These are phyloP conservation scores for Suhomyces vadensis DNA, from an alignment of 805 yeast genomes.

Conservation along the genomic window DNA sequence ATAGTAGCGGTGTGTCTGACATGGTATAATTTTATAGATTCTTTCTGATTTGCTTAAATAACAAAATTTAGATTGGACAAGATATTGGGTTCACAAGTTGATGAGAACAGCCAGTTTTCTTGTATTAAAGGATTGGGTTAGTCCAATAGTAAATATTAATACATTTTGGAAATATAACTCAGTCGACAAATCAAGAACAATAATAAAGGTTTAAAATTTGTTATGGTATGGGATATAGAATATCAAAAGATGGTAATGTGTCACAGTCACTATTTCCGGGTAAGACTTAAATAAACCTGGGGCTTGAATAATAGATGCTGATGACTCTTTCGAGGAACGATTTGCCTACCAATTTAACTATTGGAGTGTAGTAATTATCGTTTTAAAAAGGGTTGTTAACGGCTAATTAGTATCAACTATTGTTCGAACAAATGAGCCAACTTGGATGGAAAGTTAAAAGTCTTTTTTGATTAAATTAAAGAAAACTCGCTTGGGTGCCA, in stretches of 20 bases:
- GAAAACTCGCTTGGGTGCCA: background rate
- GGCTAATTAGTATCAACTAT: background rate
- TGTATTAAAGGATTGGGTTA: conserved; percentile 1
- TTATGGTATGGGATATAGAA: background rate
- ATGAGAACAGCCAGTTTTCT: background rate
- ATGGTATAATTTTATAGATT: background rate
- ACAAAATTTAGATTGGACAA: background rate
- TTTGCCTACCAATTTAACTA: too few species aligned
- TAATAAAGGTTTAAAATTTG: conserved; percentile 1
- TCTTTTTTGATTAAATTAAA: background rate
- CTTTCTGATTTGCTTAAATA: background rate
- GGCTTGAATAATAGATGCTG: too few species aligned
- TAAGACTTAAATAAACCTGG: too few species aligned
- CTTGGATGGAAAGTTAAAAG: background rate
- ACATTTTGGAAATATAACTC: conserved; percentile 1
- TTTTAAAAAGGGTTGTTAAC: background rate
- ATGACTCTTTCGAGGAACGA: too few species aligned
- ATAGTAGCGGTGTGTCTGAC: conserved; percentile 6
- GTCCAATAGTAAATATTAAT: conserved; percentile 1
- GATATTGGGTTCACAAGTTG: background rate
- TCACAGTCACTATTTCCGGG: background rate
- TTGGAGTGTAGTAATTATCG: too few species aligned
- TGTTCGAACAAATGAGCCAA: too few species aligned
- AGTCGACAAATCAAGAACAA: conserved; percentile 2
- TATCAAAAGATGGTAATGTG: background rate